phyloP scores from a whole-genome alignment of 257 asterid genomes.

The Solanum rostratum region DNA sequence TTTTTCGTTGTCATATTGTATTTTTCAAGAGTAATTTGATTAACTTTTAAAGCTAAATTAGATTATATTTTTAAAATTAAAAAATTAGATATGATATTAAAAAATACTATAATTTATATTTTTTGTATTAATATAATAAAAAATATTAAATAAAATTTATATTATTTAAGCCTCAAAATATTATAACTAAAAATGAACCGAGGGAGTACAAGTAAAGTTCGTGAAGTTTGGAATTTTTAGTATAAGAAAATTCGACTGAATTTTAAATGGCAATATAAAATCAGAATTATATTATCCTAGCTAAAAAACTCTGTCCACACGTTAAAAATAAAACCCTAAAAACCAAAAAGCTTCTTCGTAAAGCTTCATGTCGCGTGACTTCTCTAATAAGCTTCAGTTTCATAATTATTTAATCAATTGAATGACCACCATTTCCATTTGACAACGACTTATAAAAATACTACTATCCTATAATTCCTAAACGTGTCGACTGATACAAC shows the following conservation, averaged over 20 bases:
- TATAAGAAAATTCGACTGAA: neutral
- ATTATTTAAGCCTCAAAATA: too few relatives aligned
- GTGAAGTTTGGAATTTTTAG: neutral
- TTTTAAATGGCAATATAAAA: too few relatives aligned
- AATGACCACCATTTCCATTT: slow-evolving; percentile 2
- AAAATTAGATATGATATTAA: too few relatives aligned
- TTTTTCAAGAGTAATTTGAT: too few relatives aligned
- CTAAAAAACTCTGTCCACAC: neutral
- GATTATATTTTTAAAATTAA: too few relatives aligned
- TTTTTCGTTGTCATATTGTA: too few relatives aligned
- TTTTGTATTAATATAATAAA: too few relatives aligned
- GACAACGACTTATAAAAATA: slow-evolving; percentile 17
- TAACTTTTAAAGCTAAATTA: too few relatives aligned
- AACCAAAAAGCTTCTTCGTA: neutral
- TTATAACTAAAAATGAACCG: too few relatives aligned
- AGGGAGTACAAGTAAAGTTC: neutral
- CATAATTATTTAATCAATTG: neutral
- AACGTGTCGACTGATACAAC: slow-evolving; percentile 26
- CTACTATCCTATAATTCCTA: neutral
- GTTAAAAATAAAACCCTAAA: neutral
- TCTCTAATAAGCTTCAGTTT: neutral
- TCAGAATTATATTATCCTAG: neutral
- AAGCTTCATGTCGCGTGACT: neutral
- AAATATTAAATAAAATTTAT: too few relatives aligned
- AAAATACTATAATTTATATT: too few relatives aligned